Base-by-base conservation (phyloP, 306 rosid genomes). In the Pterocarpus macrocarpus region DNA sequence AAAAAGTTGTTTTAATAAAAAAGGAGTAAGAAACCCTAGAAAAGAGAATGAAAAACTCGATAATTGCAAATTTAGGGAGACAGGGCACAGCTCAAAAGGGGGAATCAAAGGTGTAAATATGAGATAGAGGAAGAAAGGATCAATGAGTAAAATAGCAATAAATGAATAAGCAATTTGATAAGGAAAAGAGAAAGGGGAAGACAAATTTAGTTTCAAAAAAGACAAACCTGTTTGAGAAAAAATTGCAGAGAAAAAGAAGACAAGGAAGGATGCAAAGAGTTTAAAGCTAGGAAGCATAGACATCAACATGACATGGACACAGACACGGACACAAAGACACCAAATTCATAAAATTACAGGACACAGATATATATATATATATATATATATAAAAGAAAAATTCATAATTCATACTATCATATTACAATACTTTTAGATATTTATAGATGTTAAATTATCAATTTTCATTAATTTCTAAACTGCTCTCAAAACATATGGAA, bases 201-300 rank as follows among this genome's bases (percentile, higher is more conserved):
- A 65, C 12, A 33, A 49, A 44, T 32, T 14, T 70, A 22, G 30
- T 38, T 58, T 43, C 11, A 14, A 35, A 63, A 0, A 12, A 35
- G 36, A 52, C 44, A 17, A 82, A 85, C 83, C 83, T 85, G 88
- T 30, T 41, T 52, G 50, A 85, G 67, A 75, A 52, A 69, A 77
- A 56, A 61, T 38, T 39, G 67, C 35, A 61, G 76, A 66, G 83
- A 50, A 4, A 11, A 15, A 5, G 30, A 43, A n/a, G 62, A 41
- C 7, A 8, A 45, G 4, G 59, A n/a, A 36, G 4, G 72, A 52
- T 0, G 22, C 15, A 16, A 15, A 17, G 34, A 22, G 2, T 15
- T 72, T 0, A 15, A 66, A 22, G 28, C 28, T 22, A 22, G 28
- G 28, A 22, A 22, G 28, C 28, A 22, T 1, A 22, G 28, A 22